Percentiles rank a stretch among this genome's conserved stretches.
Evolutionary conservation across 2,329 filamentous ascomycete genomes (phyloP).

Genomic region (Neofusicoccum sp.): DNA sequence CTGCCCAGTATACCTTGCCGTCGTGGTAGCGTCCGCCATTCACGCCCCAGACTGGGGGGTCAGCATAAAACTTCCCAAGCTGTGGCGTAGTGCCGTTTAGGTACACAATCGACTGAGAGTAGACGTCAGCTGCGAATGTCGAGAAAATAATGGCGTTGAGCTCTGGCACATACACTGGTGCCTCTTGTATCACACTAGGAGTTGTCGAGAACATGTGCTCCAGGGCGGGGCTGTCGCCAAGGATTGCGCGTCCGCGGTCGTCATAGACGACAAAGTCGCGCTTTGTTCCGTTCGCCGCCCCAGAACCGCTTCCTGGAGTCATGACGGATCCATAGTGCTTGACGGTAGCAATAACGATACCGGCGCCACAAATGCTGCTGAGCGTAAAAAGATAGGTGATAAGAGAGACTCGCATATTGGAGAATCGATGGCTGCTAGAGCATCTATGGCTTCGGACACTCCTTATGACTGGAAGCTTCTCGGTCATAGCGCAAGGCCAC

Average conservation of each 20-base stretch:
- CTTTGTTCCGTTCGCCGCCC: too few species aligned
- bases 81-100: not conserved
- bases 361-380: too few species aligned
- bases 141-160: conserved; percentile 18
- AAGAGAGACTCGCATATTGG: too few species aligned
- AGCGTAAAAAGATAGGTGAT: too few species aligned
- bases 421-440: too few species aligned
- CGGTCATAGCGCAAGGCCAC: too few species aligned
- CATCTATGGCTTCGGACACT: too few species aligned
- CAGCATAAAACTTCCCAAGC: not conserved
- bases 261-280: conserved; percentile 35
- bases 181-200: conserved; percentile 17
- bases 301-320: too few species aligned
- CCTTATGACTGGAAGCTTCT: too few species aligned
- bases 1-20: conserved; percentile 9
- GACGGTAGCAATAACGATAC: too few species aligned
- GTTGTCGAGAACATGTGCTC: conserved; percentile 25
- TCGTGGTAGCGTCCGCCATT: conserved; percentile 1
- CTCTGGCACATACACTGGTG: conserved; percentile 23
- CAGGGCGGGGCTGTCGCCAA: conserved; percentile 26
- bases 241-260: conserved; percentile 25
- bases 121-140: conserved; percentile 2
- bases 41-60: not conserved
- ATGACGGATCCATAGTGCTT: too few species aligned
- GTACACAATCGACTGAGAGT: conserved; percentile 4